Base-by-base conservation (phyloP, 2,329 filamentous ascomycete genomes). In the Alternaria sp. region DNA sequence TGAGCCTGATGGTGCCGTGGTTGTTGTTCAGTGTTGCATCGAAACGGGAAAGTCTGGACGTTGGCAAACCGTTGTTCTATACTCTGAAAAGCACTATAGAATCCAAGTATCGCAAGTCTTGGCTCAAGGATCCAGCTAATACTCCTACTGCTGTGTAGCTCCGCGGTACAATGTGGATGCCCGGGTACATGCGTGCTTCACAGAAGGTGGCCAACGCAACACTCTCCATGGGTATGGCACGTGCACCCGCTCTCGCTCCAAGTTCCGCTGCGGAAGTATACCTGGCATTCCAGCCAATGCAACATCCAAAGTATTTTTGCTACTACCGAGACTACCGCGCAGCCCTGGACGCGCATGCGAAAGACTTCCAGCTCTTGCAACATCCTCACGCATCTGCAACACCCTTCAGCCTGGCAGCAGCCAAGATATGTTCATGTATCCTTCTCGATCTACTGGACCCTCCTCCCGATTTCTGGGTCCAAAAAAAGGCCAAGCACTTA, bases 381-480 rank as follows among this genome's bases (percentile, higher is more conserved):
- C 12, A 7, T 36, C 34, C 5, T 14, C 16, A 39, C 26, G 18
- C 14, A 42, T 24, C 14, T 26, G 36, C 43, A 55, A 26, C 16
- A 41, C 34, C 14, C 8, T 14, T 32, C 42, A 30, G 14, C 24
- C 34, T 4, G 18, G 26, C 7, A n/a, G 22, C 43, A 20, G 22
- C 20, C 43, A 48, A 34, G 52, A n/a, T 22, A 30, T 48, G 20
- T 8, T 32, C 8, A 9, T 41, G 12, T 5, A n/a, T 42, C 9
- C 9, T 20, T 3, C 18, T 22, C 48, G 22, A 38, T 28, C n/a
- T 24, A 28, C 22, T 39, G 32, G 48, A 28, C 24, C 41, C 28
- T 46, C 38, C 34, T 54, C 36, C 55, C 41, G 39, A 43, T 20
- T 11, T 11, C 46, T 39, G 51, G 34, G 34, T 54, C 12, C 30